Base-by-base conservation (phyloP, 306 rosid genomes). In the Pyrus pyrifolia region DNA sequence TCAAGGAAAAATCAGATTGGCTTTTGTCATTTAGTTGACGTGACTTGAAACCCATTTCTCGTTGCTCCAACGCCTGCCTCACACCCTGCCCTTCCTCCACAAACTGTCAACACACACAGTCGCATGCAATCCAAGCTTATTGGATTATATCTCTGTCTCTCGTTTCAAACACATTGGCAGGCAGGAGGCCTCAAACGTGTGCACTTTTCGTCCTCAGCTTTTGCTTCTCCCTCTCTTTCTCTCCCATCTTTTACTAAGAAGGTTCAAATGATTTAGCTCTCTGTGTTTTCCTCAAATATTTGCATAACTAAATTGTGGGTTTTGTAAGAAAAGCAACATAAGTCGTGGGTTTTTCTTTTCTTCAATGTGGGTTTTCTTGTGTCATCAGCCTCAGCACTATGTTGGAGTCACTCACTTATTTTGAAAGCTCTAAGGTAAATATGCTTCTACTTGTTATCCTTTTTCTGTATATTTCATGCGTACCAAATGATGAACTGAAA, bases 371-470 rank as follows among this genome's bases (percentile, higher is more conserved):
- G 70, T 69, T 72, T 83, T 65, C 45, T 84, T 83, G 85, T 77
- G 79, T 87, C 72, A 27, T 84, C 79, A 87, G 40, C 81, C 77
- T 65, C 71, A 35, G 83, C 87, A 86, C 81, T 70, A 92, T 89
- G 99, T 77, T 87, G 76, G 96, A 90, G 60, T 80, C 96, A 15
- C 22, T 90, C 67, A 78, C 88, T 80, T 87, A 78, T 80, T 87
- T 85, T 69, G 96, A 75, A 40, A 86, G 83, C 87, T 87, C 81
- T 57, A 89, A 95, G 97, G 98, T 92, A 78, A 29, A 23, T 14
- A 21, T 4, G 5, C 52, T 5, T 45, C 38, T 55, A 46, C 68
- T 4, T 64, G 23, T 64, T 15, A 10, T 15, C 21, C 25, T 33
- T 11, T 27, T 66, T 8, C 70, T 66, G 22, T 35, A 9, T 31